Evolutionary conservation across 306 rosid genomes (phyloP).

Genomic region (Cotoneaster glaucophyllus): DNA sequence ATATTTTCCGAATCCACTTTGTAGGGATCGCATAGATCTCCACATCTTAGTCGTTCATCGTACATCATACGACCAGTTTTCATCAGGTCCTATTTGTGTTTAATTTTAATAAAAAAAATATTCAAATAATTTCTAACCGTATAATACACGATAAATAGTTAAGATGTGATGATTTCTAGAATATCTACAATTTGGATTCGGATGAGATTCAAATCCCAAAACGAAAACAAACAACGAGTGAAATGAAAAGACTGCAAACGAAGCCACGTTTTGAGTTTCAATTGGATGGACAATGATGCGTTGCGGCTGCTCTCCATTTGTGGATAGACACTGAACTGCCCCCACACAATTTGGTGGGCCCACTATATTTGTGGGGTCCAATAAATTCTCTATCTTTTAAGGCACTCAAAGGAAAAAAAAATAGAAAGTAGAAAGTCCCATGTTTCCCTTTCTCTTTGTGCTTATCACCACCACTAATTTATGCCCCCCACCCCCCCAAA

Average conservation of each 20-base stretch:
- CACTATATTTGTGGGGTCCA: slow-evolving; percentile 1
- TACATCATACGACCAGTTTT: fast-evolving
- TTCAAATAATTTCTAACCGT: fast-evolving
- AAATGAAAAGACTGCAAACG: background rate
- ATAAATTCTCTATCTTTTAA: background rate
- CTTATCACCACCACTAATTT: background rate
- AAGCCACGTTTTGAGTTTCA: background rate
- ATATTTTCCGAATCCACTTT: fast-evolving
- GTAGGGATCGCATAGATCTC: fast-evolving
- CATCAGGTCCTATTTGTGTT: no score
- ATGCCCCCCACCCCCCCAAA: no score
- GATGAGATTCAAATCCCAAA: no score
- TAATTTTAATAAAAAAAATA: no score
- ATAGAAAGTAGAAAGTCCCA: background rate
- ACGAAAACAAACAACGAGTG: background rate
- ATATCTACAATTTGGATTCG: no score
- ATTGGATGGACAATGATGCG: background rate
- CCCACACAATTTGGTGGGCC: slow-evolving; percentile 20
- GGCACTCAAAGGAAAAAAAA: background rate
- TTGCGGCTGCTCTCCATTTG: background rate
- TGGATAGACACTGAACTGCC: slow-evolving; percentile 27
- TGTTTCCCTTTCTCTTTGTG: slow-evolving; percentile 2
- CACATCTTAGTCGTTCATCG: fast-evolving
- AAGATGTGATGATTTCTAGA: no score
- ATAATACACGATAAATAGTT: no score